Percentiles rank a stretch among this genome's conserved stretches.
These are phyloP conservation scores for Hemisphaericaspora xylanilytica DNA, from an alignment of 1,139 yeast genomes.

Conservation along the genomic window DNA sequence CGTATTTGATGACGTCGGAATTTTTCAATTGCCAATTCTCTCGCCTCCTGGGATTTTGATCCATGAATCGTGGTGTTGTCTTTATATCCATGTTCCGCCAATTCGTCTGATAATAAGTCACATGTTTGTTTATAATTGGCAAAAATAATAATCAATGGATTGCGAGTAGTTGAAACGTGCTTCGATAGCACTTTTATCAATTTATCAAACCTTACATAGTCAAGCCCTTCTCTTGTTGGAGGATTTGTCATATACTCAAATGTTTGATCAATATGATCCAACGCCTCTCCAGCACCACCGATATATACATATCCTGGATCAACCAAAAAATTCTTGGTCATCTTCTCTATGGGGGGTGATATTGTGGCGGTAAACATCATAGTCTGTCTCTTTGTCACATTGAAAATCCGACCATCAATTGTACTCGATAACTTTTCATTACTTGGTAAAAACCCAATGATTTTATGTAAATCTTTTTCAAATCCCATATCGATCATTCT, in stretches of 20 bases:
- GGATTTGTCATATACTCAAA: slow-evolving; percentile 49
- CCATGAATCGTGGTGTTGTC: slow-evolving; percentile 75
- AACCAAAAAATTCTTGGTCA: slow-evolving; percentile 59
- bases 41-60: slow-evolving; percentile 78
- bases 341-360: slow-evolving; percentile 66
- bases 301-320: slow-evolving; percentile 65
- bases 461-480: slow-evolving; percentile 68
- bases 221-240: slow-evolving; percentile 17
- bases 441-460: slow-evolving; percentile 50
- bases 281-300: slow-evolving; percentile 64
- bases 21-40: slow-evolving; percentile 73
- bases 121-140: slow-evolving; percentile 75
- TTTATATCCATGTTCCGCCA: slow-evolving; percentile 43
- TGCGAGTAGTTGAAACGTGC: slow-evolving; percentile 33
- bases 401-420: slow-evolving; percentile 28
- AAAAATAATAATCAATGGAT: slow-evolving; percentile 59
- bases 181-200: slow-evolving; percentile 21
- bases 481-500: slow-evolving; percentile 95
- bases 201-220: slow-evolving; percentile 23
- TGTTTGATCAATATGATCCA: slow-evolving; percentile 64
- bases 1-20: slow-evolving; percentile 61
- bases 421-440: slow-evolving; percentile 19
- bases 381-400: slow-evolving; percentile 40
- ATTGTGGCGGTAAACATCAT: slow-evolving; percentile 96
- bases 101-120: slow-evolving; percentile 56